Percentiles rank a stretch among this genome's conserved stretches.
phyloP scores from a whole-genome alignment of 1,139 yeast genomes.

The Hanseniaspora uvarum region DNA sequence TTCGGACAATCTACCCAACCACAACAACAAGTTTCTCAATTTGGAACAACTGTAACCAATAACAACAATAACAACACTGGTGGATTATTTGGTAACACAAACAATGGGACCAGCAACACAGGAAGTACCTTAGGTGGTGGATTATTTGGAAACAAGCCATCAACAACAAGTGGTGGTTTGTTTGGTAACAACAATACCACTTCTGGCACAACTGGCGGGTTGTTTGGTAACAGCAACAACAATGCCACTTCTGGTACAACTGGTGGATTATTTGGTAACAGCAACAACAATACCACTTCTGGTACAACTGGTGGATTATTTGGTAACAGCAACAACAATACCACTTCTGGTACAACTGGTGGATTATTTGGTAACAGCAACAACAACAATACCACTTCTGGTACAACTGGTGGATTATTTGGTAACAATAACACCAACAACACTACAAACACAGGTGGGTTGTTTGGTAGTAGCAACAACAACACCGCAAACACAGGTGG shows the following conservation, averaged over 20 bases:
- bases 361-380: background rate
- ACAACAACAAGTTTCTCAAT: slow-evolving; percentile 20
- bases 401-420: background rate
- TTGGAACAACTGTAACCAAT: slow-evolving; percentile 22
- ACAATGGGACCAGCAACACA: slow-evolving; percentile 12
- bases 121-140: slow-evolving; percentile 13
- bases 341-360: background rate
- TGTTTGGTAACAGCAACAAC: slow-evolving; percentile 19
- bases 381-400: background rate
- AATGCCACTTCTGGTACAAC: slow-evolving; percentile 15
- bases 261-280: slow-evolving; percentile 19
- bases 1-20: slow-evolving; percentile 8
- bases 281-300: background rate
- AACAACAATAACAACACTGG: slow-evolving; percentile 19
- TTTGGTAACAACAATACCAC: slow-evolving; percentile 15
- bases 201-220: slow-evolving; percentile 22
- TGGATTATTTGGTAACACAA: slow-evolving; percentile 18
- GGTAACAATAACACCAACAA: background rate
- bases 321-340: slow-evolving; percentile 24
- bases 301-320: slow-evolving; percentile 22
- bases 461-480: too few relatives aligned
- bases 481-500: too few relatives aligned
- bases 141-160: slow-evolving; percentile 20
- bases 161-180: background rate
- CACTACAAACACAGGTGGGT: background rate